phyloP scores from a whole-genome alignment of 2,329 filamentous ascomycete species.

The Tolypocladium album region DNA sequence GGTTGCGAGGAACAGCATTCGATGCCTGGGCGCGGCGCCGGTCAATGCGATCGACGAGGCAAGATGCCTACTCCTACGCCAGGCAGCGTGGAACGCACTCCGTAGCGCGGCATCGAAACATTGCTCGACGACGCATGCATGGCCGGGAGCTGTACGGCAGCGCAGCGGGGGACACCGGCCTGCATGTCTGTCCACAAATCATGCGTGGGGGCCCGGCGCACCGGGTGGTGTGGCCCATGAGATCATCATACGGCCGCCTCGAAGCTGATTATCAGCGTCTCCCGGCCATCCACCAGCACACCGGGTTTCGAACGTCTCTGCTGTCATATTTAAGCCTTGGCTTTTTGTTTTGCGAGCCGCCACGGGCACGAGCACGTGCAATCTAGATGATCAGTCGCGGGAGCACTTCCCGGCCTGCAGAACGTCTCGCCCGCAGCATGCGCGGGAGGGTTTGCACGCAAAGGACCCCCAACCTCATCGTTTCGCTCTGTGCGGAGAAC shows the following conservation, averaged over 20 bases:
- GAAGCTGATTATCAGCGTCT: not conserved
- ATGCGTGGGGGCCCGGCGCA: conserved; percentile 1
- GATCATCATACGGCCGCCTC: conserved; percentile 18
- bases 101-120: conserved; percentile 1
- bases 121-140: not conserved
- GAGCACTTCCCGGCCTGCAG: not conserved
- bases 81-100: not conserved
- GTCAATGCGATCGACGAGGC: not conserved
- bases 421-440: not conserved
- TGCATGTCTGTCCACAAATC: conserved; percentile 6
- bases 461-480: not conserved
- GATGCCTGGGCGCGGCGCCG: not conserved
- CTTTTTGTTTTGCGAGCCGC: no score
- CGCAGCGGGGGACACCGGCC: conserved; percentile 3
- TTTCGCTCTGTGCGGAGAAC: not conserved
- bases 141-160: not conserved
- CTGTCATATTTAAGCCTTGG: no score
- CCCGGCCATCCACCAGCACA: not conserved
- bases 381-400: not conserved
- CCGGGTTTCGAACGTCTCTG: not conserved
- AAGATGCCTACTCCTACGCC: not conserved
- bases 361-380: not conserved
- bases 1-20: not conserved
- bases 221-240: conserved; percentile 11
- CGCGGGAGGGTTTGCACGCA: not conserved